These are phyloP conservation scores for Senna siamea DNA, from an alignment of 306 rosid species.

Conservation along the genomic window DNA sequence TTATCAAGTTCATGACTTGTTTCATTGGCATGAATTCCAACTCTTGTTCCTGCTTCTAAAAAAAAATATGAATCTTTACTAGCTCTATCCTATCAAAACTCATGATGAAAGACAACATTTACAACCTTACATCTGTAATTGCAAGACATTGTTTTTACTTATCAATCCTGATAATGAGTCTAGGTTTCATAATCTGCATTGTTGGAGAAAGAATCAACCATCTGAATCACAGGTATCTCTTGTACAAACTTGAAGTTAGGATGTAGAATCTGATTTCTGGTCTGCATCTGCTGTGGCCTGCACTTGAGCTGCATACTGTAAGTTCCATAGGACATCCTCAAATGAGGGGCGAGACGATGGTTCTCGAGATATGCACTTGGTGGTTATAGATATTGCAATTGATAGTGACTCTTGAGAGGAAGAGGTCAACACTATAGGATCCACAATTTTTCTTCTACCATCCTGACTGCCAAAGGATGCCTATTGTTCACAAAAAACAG, in stretches of 20 bases:
- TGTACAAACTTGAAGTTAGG: slow-evolving; percentile 34
- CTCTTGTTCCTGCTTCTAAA: slow-evolving; percentile 17
- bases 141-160: slow-evolving; percentile 18
- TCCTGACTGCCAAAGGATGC: slow-evolving; percentile 87
- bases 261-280: slow-evolving; percentile 66
- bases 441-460: slow-evolving; percentile 69
- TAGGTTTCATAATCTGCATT: slow-evolving; percentile 4
- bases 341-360: slow-evolving; percentile 69
- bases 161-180: not conserved
- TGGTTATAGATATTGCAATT: slow-evolving; percentile 70
- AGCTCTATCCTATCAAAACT: slow-evolving; percentile 19
- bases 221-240: slow-evolving; percentile 20
- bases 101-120: slow-evolving; percentile 41
- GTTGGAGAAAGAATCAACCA: slow-evolving; percentile 20
- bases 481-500: slow-evolving; percentile 48
- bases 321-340: slow-evolving; percentile 84
- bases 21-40: slow-evolving; percentile 8
- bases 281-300: slow-evolving; percentile 82
- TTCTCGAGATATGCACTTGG: slow-evolving; percentile 74
- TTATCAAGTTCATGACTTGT: slow-evolving; percentile 3
- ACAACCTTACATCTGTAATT: slow-evolving; percentile 41
- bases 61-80: slow-evolving; percentile 15
- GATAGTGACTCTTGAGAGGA: slow-evolving; percentile 80
- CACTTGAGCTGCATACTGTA: slow-evolving; percentile 87
- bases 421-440: slow-evolving; percentile 74